Conservation (phyloP, 495 filamentous ascomycete genomes). For the Cladorrhinum samala region DNA sequence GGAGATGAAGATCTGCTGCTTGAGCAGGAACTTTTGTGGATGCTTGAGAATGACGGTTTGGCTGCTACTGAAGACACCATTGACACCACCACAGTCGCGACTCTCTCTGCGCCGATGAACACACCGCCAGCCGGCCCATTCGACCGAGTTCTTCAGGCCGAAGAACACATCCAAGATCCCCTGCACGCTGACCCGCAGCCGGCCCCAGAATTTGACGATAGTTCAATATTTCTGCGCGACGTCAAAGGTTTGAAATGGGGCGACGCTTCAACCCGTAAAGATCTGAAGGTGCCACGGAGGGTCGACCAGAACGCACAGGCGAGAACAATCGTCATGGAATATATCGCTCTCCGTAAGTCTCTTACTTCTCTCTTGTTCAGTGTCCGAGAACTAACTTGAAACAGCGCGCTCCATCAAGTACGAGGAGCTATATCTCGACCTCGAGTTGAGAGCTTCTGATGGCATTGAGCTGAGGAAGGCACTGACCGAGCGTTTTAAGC, state of each 20-base stretch:
- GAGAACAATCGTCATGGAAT: neutral
- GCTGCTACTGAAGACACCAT: no score
- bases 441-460: conserved; percentile 5
- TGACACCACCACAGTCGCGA: no score
- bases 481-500: neutral
- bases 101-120: no score
- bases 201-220: no score
- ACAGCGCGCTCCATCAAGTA: conserved; percentile 10
- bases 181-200: no score
- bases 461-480: conserved; percentile 12
- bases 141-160: no score
- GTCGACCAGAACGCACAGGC: conserved; percentile 7
- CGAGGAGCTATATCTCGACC: conserved; percentile 7
- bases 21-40: neutral
- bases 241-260: no score
- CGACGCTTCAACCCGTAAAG: conserved; percentile 3
- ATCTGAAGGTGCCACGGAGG: conserved; percentile 8
- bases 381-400: conserved; percentile 2
- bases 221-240: no score
- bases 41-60: no score
- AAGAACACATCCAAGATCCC: no score
- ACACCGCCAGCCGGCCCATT: no score
- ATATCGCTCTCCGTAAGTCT: conserved; percentile 16
- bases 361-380: neutral
- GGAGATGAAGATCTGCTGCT: conserved; percentile 1